phyloP scores from a whole-genome alignment of 2,329 filamentous ascomycete genomes.

The Venturia effusa region DNA sequence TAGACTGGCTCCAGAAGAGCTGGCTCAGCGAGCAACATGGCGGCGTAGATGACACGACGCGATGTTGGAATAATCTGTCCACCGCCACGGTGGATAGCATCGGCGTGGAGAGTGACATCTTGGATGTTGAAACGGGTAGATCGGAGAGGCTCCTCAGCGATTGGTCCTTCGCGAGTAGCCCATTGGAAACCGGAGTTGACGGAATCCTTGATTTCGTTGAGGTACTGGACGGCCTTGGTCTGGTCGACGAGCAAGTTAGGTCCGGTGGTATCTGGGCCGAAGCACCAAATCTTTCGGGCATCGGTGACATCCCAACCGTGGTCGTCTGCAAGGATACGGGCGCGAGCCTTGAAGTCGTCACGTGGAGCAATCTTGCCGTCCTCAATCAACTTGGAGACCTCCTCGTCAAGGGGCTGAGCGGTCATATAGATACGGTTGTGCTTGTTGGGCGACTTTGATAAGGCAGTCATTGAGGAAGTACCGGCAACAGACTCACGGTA shows the following conservation, averaged over 20 bases:
- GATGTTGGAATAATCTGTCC: slow-evolving; percentile 97
- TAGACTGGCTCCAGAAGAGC: slow-evolving; percentile 94
- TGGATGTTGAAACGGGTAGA: slow-evolving; percentile 96
- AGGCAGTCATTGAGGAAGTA: slow-evolving; percentile 85
- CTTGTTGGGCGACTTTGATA: slow-evolving; percentile 99
- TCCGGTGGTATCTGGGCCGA: slow-evolving; percentile 94
- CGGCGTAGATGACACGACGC: slow-evolving; percentile 93
- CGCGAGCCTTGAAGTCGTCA: slow-evolving; percentile 98
- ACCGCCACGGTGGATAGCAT: slow-evolving; percentile 99
- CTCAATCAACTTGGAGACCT: slow-evolving; percentile 85
- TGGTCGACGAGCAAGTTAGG: slow-evolving; percentile 98
- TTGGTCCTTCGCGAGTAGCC: slow-evolving; percentile 93
- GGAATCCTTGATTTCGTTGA: slow-evolving; percentile 99
- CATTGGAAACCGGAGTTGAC: slow-evolving; percentile 99
- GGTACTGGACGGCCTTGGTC: slow-evolving; percentile 99
- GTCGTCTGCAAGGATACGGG: slow-evolving; percentile 90
- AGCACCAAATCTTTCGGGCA: slow-evolving; percentile 99
- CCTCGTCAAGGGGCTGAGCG: slow-evolving; percentile 84
- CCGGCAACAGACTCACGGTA: slow-evolving; percentile 91
- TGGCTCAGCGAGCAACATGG: slow-evolving; percentile 81
- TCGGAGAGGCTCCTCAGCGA: slow-evolving; percentile 98
- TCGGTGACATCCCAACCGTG: slow-evolving; percentile 99
- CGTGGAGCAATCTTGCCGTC: slow-evolving; percentile 80
- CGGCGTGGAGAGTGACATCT: slow-evolving; percentile 98
- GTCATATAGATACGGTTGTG: slow-evolving; percentile 99